A percentile compares a stretch with the other conserved stretches of the same genome.
Evolutionary conservation across 129 eudicot genomes (phyloP).

Genomic region (Saussurea involucrata): DNA sequence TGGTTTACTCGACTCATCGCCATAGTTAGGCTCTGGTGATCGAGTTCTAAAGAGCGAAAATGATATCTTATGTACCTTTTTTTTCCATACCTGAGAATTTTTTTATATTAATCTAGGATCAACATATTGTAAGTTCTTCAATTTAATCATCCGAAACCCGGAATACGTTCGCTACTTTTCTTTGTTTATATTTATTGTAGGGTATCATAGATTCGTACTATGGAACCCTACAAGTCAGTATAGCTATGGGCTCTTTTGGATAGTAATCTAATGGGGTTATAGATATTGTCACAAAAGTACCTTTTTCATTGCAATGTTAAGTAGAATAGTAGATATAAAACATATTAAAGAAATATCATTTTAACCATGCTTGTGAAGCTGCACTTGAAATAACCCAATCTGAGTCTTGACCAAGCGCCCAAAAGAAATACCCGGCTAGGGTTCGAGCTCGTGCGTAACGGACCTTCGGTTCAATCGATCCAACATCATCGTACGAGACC

Average conservation of each 20-base stretch:
- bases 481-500: constrained; percentile 38
- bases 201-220: neutral
- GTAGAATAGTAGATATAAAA: neutral
- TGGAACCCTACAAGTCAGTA: neutral
- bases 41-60: constrained; percentile 20
- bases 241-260: neutral
- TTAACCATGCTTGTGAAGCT: constrained; percentile 33
- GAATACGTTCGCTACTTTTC: neutral
- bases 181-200: constrained; percentile 1
- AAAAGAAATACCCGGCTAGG: constrained; percentile 43
- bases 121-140: constrained; percentile 2
- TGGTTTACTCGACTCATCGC: neutral
- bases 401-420: constrained; percentile 33
- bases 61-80: constrained; percentile 16
- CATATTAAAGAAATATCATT: constrained; percentile 6
- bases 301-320: neutral
- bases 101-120: constrained; percentile 27
- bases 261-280: neutral
- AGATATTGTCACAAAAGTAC: neutral
- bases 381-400: constrained; percentile 31
- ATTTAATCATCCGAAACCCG: constrained; percentile 9
- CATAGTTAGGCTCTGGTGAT: neutral
- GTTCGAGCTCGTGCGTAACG: constrained; percentile 20
- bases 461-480: constrained; percentile 32
- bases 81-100: constrained; percentile 5